Evolutionary conservation across 1,284 basidiomycete species (phyloP), one percentile per base, ranked within the genome.

Genomic region (Macrocystidia cucumis): DNA sequence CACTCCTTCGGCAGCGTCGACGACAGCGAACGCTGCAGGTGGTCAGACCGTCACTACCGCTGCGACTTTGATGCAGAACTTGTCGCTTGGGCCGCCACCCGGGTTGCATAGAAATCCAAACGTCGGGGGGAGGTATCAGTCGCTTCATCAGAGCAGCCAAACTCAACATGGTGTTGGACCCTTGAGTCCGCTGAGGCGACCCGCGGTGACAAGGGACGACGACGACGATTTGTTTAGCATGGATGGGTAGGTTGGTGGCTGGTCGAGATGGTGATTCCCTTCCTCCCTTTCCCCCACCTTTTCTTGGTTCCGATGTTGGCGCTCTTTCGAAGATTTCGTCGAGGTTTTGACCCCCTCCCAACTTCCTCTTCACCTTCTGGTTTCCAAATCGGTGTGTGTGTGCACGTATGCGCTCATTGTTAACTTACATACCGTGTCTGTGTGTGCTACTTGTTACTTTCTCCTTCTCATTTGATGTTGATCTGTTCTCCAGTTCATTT

Each of bases 151-250:
- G 22, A n/a, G n/a, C n/a, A n/a, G n/a, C n/a, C n/a, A n/a, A n/a
- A n/a, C n/a, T n/a, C n/a, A n/a, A n/a, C n/a, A n/a, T n/a, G 28
- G 5, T n/a, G 3, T 11, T 12, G 45, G 43, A n/a, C 55, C 61
- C 18, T 48, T 65, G 37, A 75, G 75, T 44, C 74, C 77, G 34
- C 54, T 78, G 39, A 74, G 73, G 46, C 61, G 71, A 37, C 75
- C 77, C 4, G 69, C 72, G 38, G 54, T 69, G 21, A 73, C 67
- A 14, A 65, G 62, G 19, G 73, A 74, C 44, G 74, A 81, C 43
- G 79, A 82, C 47, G 75, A 77, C 44, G 74, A 74, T 32, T 54
- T 84, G 48, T 83, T 83, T 51, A 65, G 63, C 46, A 77, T 84
- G 75, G 79, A 83, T 44, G 65, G 66, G 34, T 54, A 43, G 34